Evolutionary conservation across 192 early-diverging fungal species (phyloP).

Genomic region (Coemansia sp.): DNA sequence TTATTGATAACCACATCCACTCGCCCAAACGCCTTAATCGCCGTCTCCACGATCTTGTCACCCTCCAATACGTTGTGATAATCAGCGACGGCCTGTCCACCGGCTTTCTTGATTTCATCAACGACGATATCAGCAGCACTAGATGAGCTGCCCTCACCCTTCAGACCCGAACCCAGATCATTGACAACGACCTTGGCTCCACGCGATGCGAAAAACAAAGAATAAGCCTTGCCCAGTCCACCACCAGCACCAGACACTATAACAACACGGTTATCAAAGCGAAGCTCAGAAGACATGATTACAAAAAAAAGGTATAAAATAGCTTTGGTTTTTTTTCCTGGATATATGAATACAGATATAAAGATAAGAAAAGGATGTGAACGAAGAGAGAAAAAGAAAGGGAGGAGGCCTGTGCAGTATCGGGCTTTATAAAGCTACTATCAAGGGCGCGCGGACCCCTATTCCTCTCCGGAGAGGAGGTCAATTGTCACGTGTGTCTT

Average conservation of each 20-base stretch:
- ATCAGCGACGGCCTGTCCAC: conserved; percentile 94
- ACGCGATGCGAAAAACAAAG: conserved; percentile 85
- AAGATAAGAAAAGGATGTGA: background rate
- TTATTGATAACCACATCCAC: conserved; percentile 98
- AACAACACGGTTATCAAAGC: conserved; percentile 83
- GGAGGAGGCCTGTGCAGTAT: background rate
- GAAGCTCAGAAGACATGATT: conserved; percentile 49
- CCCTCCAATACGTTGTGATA: conserved; percentile 98
- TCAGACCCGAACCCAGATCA: conserved; percentile 82
- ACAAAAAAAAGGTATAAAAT: background rate
- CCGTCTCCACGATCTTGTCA: conserved; percentile 97
- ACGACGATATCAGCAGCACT: conserved; percentile 94
- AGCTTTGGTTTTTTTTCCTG: background rate
- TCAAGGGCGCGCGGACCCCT: background rate
- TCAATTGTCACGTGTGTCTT: background rate
- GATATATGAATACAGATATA: background rate
- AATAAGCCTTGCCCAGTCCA: conserved; percentile 88
- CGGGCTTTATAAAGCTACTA: background rate
- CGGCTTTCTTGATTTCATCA: conserved; percentile 83
- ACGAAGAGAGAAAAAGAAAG: background rate
- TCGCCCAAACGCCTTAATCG: conserved; percentile 91
- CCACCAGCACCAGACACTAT: conserved; percentile 97
- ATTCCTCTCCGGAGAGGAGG: background rate
- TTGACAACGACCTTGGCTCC: conserved; percentile 97
- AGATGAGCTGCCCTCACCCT: conserved; percentile 75